Evolutionary conservation across 108 stramenopile genomes (phyloP).

Genomic region (Parietichytrium sp.): DNA sequence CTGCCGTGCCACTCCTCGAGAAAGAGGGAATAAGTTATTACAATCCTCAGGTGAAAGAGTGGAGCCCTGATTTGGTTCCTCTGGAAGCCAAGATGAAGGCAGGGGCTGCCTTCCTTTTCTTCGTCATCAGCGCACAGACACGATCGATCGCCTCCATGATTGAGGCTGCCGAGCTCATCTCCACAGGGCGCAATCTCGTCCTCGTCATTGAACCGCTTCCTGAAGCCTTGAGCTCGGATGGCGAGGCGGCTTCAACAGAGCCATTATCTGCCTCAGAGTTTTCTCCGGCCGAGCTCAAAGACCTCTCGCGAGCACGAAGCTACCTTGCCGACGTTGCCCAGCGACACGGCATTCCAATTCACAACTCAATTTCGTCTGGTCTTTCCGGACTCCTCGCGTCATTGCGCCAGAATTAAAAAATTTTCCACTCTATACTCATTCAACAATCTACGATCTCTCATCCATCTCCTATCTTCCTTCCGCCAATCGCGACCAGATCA

Average conservation of each 20-base stretch:
- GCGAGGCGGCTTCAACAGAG: not conserved
- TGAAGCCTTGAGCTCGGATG: not conserved
- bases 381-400: no score
- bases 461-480: no score
- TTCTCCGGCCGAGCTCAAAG: not conserved
- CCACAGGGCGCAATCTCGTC: not conserved
- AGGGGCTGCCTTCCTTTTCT: slow-evolving; percentile 9
- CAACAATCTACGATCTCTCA: no score
- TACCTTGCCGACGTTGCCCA: not conserved
- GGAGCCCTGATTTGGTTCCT: not conserved
- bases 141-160: slow-evolving; percentile 37
- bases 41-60: slow-evolving; percentile 42
- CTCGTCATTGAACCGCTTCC: slow-evolving; percentile 11
- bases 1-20: not conserved
- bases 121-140: not conserved
- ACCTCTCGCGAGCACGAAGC: slow-evolving; percentile 30
- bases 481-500: no score
- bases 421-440: no score
- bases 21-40: slow-evolving; percentile 14
- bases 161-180: slow-evolving; percentile 41
- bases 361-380: not conserved
- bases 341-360: not conserved
- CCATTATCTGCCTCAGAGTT: not conserved
- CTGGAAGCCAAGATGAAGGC: slow-evolving; percentile 10
- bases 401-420: no score